Conservation (phyloP, 768 basidiomycete genomes). For the Tylopilus balloui region DNA sequence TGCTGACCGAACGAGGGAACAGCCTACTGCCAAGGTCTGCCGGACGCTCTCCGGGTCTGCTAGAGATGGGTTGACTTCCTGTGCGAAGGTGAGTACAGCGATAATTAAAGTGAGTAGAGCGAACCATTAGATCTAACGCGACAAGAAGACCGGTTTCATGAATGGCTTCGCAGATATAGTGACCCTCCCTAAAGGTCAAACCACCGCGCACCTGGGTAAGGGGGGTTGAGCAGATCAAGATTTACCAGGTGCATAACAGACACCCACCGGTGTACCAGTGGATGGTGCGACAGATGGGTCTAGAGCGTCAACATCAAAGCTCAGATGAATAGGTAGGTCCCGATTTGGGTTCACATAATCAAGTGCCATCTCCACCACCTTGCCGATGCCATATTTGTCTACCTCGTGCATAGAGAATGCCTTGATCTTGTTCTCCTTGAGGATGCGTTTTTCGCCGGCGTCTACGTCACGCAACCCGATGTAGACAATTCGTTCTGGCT, state of each 20-base stretch:
- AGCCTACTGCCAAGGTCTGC: slow-evolving; percentile 88
- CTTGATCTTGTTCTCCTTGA: slow-evolving; percentile 76
- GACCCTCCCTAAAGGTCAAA: slow-evolving; percentile 95
- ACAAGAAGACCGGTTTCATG: slow-evolving; percentile 91
- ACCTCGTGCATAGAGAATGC: slow-evolving; percentile 92
- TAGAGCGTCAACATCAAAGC: slow-evolving; percentile 93
- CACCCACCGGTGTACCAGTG: slow-evolving; percentile 81
- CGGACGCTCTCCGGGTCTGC: slow-evolving; percentile 67
- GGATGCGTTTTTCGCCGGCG: slow-evolving; percentile 78
- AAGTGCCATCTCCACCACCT: slow-evolving; percentile 94
- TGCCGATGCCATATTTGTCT: slow-evolving; percentile 84
- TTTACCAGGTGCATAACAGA: background rate
- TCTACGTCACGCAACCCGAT: slow-evolving; percentile 96
- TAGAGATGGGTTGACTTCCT: slow-evolving; percentile 98
- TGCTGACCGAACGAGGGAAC: slow-evolving; percentile 78
- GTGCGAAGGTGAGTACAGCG: slow-evolving; percentile 14
- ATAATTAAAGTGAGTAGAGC: slow-evolving; percentile 17
- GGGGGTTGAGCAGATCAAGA: background rate
- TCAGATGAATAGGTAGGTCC: slow-evolving; percentile 85
- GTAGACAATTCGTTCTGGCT: slow-evolving; percentile 81
- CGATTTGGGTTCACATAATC: slow-evolving; percentile 88
- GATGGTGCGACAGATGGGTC: slow-evolving; percentile 96
- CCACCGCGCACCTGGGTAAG: slow-evolving; percentile 77
- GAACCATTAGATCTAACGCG: slow-evolving; percentile 89
- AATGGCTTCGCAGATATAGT: slow-evolving; percentile 93